A percentile compares a stretch with the other conserved stretches of the same genome.
phyloP scores from a whole-genome alignment of 257 asterid species.

The Nicotiana benthamiana region DNA sequence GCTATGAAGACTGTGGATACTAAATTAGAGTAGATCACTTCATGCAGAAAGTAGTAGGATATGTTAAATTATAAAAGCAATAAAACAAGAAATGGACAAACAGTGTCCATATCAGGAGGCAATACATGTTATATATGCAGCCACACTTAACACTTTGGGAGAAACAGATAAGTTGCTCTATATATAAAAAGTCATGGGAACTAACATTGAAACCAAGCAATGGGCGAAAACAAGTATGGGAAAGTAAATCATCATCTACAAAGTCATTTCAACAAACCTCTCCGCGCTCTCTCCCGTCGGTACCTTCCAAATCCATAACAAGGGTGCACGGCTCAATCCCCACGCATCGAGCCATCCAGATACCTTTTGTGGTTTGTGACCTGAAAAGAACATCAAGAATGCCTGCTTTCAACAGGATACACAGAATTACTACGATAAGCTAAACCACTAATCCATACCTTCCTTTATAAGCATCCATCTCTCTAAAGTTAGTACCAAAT shows the following conservation, averaged over 20 bases:
- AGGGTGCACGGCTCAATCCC: constrained; percentile 91
- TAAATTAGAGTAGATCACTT: not conserved
- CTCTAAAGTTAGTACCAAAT: constrained; percentile 58
- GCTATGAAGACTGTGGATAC: not conserved
- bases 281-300: constrained; percentile 99
- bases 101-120: not conserved
- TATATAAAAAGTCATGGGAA: not conserved
- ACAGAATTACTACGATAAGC: constrained; percentile 4
- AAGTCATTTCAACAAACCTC: constrained; percentile 44
- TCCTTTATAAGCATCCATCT: constrained; percentile 81
- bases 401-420: not conserved
- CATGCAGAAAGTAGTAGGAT: not conserved
- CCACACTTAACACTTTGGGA: not conserved
- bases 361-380: constrained; percentile 89
- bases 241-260: not conserved
- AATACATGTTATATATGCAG: not conserved
- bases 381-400: constrained; percentile 26
- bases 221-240: not conserved
- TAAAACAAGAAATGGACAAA: not conserved
- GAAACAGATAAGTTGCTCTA: not conserved
- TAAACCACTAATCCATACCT: constrained; percentile 37
- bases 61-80: not conserved
- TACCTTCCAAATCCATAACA: constrained; percentile 98
- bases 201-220: constrained; percentile 1
- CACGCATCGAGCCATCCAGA: constrained; percentile 55